These are phyloP conservation scores for Acacia pycnantha DNA, from an alignment of 331 rosid species.

Conservation along the genomic window DNA sequence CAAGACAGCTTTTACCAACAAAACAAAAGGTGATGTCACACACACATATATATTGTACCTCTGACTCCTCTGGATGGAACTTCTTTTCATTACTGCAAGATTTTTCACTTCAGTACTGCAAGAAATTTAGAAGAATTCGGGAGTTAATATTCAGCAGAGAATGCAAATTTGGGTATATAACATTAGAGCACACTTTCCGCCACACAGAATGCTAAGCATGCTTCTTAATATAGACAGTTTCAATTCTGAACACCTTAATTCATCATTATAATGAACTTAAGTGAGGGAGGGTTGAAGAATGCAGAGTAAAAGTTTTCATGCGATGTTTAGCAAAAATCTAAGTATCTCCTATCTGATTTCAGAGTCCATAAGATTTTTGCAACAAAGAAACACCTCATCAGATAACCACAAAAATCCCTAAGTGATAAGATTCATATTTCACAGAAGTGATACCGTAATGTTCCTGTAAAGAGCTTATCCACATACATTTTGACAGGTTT, in stretches of 20 bases:
- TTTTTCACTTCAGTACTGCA: slow-evolving; percentile 44
- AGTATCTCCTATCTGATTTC: not conserved
- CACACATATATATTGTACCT: slow-evolving; percentile 9
- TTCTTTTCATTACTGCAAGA: slow-evolving; percentile 44
- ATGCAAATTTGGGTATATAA: slow-evolving; percentile 8
- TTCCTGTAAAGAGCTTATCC: not conserved
- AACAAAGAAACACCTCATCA: not conserved
- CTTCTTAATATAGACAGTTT: not conserved
- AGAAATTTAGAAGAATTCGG: not conserved
- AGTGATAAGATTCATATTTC: not conserved
- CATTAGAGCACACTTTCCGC: not conserved
- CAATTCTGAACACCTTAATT: not conserved
- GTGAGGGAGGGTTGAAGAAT: not conserved
- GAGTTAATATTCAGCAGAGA: slow-evolving; percentile 8
- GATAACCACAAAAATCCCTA: not conserved
- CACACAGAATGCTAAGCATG: slow-evolving; percentile 3
- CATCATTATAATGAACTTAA: not conserved
- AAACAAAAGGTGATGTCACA: not conserved
- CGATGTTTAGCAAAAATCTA: not conserved
- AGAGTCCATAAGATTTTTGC: not conserved
- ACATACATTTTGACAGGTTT: not conserved
- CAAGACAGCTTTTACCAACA: slow-evolving; percentile 9
- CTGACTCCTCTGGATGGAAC: slow-evolving; percentile 26
- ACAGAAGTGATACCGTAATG: not conserved
- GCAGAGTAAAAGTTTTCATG: not conserved